Percentiles rank a stretch among this genome's conserved stretches.
Evolutionary conservation across 2,329 filamentous ascomycete genomes (phyloP).

Genomic region (Ascochyta pisi): DNA sequence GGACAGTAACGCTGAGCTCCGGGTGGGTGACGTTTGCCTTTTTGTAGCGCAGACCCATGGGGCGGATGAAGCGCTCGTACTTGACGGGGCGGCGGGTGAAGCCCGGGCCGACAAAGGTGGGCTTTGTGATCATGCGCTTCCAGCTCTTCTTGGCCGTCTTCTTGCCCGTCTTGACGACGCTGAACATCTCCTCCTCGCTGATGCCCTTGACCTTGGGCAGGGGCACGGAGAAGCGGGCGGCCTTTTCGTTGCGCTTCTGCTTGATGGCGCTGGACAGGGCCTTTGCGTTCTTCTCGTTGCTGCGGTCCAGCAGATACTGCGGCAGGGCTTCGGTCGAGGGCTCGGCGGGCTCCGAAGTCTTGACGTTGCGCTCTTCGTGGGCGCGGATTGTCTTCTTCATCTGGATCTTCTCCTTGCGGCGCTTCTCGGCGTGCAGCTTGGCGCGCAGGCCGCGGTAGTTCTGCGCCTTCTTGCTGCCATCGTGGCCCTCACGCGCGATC

Average conservation of each 20-base stretch:
- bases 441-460: slow-evolving; percentile 89
- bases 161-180: slow-evolving; percentile 85
- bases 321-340: slow-evolving; percentile 83
- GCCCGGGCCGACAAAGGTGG: slow-evolving; percentile 88
- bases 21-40: slow-evolving; percentile 77
- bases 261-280: slow-evolving; percentile 87
- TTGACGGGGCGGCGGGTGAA: slow-evolving; percentile 91
- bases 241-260: slow-evolving; percentile 88
- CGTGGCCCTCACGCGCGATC: slow-evolving; percentile 85
- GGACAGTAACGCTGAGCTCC: slow-evolving; percentile 84
- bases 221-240: slow-evolving; percentile 89
- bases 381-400: slow-evolving; percentile 70
- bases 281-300: slow-evolving; percentile 71
- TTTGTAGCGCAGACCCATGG: slow-evolving; percentile 77
- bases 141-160: slow-evolving; percentile 86
- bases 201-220: slow-evolving; percentile 94
- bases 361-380: slow-evolving; percentile 95
- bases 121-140: slow-evolving; percentile 80
- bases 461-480: slow-evolving; percentile 87
- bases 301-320: slow-evolving; percentile 91
- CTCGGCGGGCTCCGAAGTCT: slow-evolving; percentile 78
- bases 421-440: slow-evolving; percentile 91
- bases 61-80: slow-evolving; percentile 56
- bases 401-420: slow-evolving; percentile 83
- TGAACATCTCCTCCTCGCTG: slow-evolving; percentile 94